These are phyloP conservation scores for Colletotrichum tofieldiae DNA, from an alignment of 2,329 filamentous ascomycete genomes.

Conservation along the genomic window DNA sequence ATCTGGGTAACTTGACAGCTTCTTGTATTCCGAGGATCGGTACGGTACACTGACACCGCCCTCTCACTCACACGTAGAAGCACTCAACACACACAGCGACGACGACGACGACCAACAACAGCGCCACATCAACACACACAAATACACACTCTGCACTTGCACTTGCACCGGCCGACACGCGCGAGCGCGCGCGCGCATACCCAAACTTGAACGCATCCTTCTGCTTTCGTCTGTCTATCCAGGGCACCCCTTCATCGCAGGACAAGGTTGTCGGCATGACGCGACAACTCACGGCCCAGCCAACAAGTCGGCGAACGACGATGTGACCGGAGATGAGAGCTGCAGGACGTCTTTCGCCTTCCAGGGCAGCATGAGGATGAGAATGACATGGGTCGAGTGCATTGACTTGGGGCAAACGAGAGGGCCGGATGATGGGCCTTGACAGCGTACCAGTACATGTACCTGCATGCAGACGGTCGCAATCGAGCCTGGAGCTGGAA, in stretches of 20 bases:
- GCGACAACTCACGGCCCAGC: constrained; percentile 32
- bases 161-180: constrained; percentile 26
- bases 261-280: constrained; percentile 23
- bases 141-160: constrained; percentile 14
- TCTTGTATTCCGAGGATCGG: constrained; percentile 35
- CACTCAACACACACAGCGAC: constrained; percentile 13
- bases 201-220: constrained; percentile 4
- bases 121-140: background rate
- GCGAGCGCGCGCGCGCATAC: constrained; percentile 25
- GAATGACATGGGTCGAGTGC: constrained; percentile 30
- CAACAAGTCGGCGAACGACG: constrained; percentile 19
- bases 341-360: constrained; percentile 11
- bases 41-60: constrained; percentile 32
- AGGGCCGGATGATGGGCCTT: constrained; percentile 29
- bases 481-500: constrained; percentile 19
- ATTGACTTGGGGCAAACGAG: constrained; percentile 31
- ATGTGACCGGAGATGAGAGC: constrained; percentile 18
- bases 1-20: constrained; percentile 25
- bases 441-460: constrained; percentile 39
- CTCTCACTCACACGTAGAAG: constrained; percentile 29
- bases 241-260: constrained; percentile 1
- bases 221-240: constrained; percentile 16
- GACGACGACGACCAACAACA: background rate
- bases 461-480: constrained; percentile 38
- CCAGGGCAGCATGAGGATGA: constrained; percentile 14